Base-by-base conservation (phyloP, 2,329 filamentous ascomycete genomes). In the Paracorniculantispora psalliotae region DNA sequence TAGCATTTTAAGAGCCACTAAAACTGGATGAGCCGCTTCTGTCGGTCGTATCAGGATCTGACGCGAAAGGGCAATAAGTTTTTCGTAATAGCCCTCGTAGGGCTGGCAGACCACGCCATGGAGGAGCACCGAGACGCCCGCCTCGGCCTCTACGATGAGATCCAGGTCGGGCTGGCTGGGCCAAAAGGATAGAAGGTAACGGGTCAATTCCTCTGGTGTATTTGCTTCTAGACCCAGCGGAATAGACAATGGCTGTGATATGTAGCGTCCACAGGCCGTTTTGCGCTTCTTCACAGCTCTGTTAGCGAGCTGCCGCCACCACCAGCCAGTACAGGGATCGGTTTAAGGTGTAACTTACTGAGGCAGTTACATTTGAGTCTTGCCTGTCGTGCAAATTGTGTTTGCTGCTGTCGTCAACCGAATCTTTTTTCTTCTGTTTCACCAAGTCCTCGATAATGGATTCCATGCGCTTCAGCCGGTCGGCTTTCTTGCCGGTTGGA, bases 1-100 rank as follows among this genome's bases (percentile, higher is more conserved):
- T 2, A 81, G 67, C 56, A 80, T 66, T 23, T 72, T 69, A 12
- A 69, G 68, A 0, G 78, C 76, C n/a, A 80, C 65, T 1, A 77
- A 61, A 0, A 76, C 71, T 0, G 78, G 77, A 59, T 78, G 75
- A 2, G 66, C 63, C 4, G 63, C 60, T 2, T 55, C 26, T 0
- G 61, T 46, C 1, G 66, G 67, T 2, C 62, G n/a, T 6, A 57
- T 46, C 4, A 80, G 66, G 15, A 77, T 60, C 8, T 67, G 59
- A 25, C 57, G 65, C 17, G 70, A 62, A 19, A 71, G 67, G 43
- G 61, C 60, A 61, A 41, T 25, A 17, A 63, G 48, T n/a, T 62
- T 44, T 5, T 12, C 55, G 7, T 66, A 37, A 28, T 67, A 61
- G 13, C 44, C 59, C 0, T 68, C 65, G 56, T 68, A 72, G 5